Percentiles rank a stretch among this genome's conserved stretches.
These are phyloP conservation scores for Russula vinacea DNA, from an alignment of 768 basidiomycete species.

Conservation along the genomic window DNA sequence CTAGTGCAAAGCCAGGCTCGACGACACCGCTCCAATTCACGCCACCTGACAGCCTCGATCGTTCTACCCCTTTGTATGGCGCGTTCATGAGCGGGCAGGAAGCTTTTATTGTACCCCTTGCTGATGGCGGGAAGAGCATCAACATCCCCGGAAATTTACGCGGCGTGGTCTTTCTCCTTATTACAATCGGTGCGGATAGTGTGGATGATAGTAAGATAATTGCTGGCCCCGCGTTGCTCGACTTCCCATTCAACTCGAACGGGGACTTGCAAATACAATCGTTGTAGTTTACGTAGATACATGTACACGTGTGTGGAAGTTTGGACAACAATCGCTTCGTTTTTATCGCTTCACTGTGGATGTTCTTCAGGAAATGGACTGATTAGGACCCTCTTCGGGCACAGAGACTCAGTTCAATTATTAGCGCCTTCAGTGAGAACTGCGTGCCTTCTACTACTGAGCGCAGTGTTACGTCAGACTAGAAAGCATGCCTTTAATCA, in stretches of 20 bases:
- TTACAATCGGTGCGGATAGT: conserved; percentile 20
- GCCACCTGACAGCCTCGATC: background rate
- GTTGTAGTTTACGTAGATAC: conserved; percentile 5
- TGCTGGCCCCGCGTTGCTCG: conserved; percentile 28
- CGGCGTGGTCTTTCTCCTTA: conserved; percentile 22
- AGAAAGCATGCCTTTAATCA: too few relatives aligned
- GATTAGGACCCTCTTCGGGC: background rate
- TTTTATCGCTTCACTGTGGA: background rate
- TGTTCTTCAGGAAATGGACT: background rate
- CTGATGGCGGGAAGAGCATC: conserved; percentile 16
- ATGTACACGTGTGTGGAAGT: background rate
- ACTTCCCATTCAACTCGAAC: conserved; percentile 25
- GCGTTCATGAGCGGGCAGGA: conserved; percentile 27
- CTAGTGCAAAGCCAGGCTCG: conserved; percentile 23
- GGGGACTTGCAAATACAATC: background rate
- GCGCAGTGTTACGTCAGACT: too few relatives aligned
- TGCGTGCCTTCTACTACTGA: too few relatives aligned
- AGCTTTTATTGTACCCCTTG: conserved; percentile 26
- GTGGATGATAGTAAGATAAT: conserved; percentile 25
- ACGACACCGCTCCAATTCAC: conserved; percentile 17
- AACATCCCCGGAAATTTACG: conserved; percentile 20
- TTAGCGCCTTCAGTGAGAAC: too few relatives aligned
- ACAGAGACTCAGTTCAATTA: too few relatives aligned
- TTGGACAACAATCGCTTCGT: background rate
- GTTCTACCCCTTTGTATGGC: conserved; percentile 21